A percentile compares a stretch with the other conserved stretches of the same genome.
phyloP scores from a whole-genome alignment of 208 protist genomes.

The Giardia duodenalis region DNA sequence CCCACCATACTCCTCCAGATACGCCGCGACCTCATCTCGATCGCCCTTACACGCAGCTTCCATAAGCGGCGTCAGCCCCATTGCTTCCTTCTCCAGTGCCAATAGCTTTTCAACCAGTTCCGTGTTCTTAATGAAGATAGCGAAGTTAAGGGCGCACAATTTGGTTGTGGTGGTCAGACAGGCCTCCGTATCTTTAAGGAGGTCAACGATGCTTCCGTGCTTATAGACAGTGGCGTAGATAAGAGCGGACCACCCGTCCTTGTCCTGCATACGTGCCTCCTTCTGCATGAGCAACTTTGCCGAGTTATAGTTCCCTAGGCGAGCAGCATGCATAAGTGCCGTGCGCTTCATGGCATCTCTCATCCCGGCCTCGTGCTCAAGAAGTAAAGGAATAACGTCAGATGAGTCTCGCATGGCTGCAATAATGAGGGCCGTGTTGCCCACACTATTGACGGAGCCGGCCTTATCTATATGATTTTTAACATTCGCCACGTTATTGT shows the following conservation, averaged over 20 bases:
- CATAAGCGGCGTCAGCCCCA: not conserved
- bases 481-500: not conserved
- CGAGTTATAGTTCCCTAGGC: not conserved
- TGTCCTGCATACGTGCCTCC: not conserved
- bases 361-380: not conserved
- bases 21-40: not conserved
- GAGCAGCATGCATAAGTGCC: not conserved
- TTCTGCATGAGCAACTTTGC: not conserved
- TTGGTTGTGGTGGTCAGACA: not conserved
- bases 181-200: not conserved
- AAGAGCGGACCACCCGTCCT: not conserved
- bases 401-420: not conserved
- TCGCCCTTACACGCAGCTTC: not conserved
- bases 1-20: not conserved
- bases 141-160: not conserved
- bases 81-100: not conserved
- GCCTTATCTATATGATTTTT: not conserved
- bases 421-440: not conserved
- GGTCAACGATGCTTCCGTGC: not conserved
- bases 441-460: not conserved
- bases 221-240: not conserved
- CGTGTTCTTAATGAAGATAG: not conserved
- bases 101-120: not conserved
- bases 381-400: not conserved
- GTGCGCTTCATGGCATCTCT: not conserved